A percentile compares a stretch with the other conserved stretches of the same genome.
Evolutionary conservation across 2,329 filamentous ascomycete species (phyloP).

Genomic region (Tolypocladium amazonense): DNA sequence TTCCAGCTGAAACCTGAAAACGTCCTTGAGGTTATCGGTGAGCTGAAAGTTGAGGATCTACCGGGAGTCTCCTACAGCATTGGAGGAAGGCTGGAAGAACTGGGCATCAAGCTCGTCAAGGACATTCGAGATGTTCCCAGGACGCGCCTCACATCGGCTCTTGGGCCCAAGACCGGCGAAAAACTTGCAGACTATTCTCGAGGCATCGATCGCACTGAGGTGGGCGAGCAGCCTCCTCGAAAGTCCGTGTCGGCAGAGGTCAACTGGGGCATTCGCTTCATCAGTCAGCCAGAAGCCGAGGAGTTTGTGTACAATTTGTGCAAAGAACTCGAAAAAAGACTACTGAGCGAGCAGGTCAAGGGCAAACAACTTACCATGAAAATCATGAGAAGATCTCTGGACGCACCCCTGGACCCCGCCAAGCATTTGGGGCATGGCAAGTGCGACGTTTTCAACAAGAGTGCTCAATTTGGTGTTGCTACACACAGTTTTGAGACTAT

Average conservation of each 20-base stretch:
- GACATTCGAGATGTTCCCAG: constrained; percentile 70
- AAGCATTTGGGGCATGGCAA: constrained; percentile 94
- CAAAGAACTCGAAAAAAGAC: constrained; percentile 69
- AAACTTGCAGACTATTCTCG: constrained; percentile 84
- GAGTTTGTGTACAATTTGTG: constrained; percentile 82
- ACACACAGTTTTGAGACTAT: constrained; percentile 65
- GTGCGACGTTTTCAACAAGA: constrained; percentile 92
- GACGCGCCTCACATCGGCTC: constrained; percentile 58
- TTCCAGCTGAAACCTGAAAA: constrained; percentile 78
- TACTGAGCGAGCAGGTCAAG: constrained; percentile 75
- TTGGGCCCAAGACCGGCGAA: constrained; percentile 88
- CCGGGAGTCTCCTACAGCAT: constrained; percentile 92
- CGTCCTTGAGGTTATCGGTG: constrained; percentile 64
- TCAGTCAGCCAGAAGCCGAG: constrained; percentile 84
- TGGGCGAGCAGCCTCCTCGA: constrained; percentile 73
- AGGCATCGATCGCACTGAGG: constrained; percentile 76
- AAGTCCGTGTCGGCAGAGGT: constrained; percentile 97
- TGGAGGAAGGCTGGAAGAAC: constrained; percentile 75
- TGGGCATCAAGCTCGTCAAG: constrained; percentile 71
- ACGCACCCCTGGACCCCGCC: constrained; percentile 81
- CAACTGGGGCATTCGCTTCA: constrained; percentile 95
- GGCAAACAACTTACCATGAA: constrained; percentile 88
- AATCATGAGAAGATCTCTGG: constrained; percentile 76
- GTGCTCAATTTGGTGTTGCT: constrained; percentile 67
- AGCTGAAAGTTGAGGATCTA: constrained; percentile 67